A percentile compares a stretch with the other conserved stretches of the same genome.
Conservation (phyloP, 2,329 filamentous ascomycete species). For the Fusarium sp. region DNA sequence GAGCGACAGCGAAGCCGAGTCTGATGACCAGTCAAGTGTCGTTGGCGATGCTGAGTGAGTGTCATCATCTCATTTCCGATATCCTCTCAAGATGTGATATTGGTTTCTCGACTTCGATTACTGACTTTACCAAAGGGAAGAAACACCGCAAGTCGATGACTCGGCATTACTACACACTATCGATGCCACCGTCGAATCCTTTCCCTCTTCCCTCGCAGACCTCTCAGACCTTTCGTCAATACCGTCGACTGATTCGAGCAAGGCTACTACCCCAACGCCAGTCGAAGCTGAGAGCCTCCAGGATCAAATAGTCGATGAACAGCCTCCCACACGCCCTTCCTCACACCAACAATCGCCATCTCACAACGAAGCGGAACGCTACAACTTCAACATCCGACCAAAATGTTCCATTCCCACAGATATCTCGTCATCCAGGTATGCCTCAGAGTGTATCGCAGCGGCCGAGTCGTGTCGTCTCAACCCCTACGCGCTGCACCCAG, state of each 20-base stretch:
- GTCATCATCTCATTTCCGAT: background rate
- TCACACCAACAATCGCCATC: slow-evolving; percentile 40
- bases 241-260: slow-evolving; percentile 65
- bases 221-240: slow-evolving; percentile 63
- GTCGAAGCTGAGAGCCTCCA: slow-evolving; percentile 52
- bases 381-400: slow-evolving; percentile 68
- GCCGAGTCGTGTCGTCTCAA: slow-evolving; percentile 89
- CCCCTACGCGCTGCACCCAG: slow-evolving; percentile 84
- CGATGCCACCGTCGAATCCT: slow-evolving; percentile 50
- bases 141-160: slow-evolving; percentile 31
- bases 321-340: slow-evolving; percentile 22
- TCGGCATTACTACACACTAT: slow-evolving; percentile 25
- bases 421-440: slow-evolving; percentile 77
- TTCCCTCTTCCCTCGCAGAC: slow-evolving; percentile 64
- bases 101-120: slow-evolving; percentile 7
- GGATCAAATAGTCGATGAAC: slow-evolving; percentile 36
- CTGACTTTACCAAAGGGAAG: slow-evolving; percentile 35
- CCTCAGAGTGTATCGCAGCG: slow-evolving; percentile 87
- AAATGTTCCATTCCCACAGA: slow-evolving; percentile 84
- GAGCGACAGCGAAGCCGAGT: slow-evolving; percentile 30
- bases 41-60: slow-evolving; percentile 44
- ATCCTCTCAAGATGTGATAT: background rate
- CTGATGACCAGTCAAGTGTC: slow-evolving; percentile 38
- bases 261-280: slow-evolving; percentile 70
- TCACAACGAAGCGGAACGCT: slow-evolving; percentile 47